Percentiles rank a stretch among this genome's conserved stretches.
These are phyloP conservation scores for Psophocarpus tetragonolobus DNA, from an alignment of 306 rosid species.

Conservation along the genomic window DNA sequence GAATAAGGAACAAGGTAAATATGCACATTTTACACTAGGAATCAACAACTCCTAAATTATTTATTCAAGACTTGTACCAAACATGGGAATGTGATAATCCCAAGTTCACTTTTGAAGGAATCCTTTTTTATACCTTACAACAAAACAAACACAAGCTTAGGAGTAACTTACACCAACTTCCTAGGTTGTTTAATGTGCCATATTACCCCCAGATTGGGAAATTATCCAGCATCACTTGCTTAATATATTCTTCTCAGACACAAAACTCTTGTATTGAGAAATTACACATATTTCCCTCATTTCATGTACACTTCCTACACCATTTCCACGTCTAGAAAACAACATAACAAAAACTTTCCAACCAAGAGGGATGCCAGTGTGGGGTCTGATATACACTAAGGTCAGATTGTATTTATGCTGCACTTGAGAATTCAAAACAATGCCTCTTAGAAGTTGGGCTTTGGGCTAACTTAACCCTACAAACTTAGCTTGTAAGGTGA, in stretches of 20 bases:
- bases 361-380: not conserved
- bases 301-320: not conserved
- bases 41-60: too few relatives aligned
- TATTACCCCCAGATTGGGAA: not conserved
- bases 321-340: slow-evolving; percentile 9
- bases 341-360: not conserved
- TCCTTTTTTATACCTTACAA: too few relatives aligned
- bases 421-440: not conserved
- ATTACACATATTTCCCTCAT: not conserved
- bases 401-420: not conserved
- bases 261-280: not conserved
- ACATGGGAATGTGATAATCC: too few relatives aligned
- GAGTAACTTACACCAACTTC: too few relatives aligned
- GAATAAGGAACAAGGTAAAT: too few relatives aligned
- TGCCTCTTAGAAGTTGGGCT: not conserved
- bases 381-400: not conserved
- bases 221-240: not conserved
- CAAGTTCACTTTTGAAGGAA: too few relatives aligned
- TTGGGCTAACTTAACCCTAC: not conserved
- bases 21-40: too few relatives aligned
- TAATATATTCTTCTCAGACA: not conserved
- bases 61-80: too few relatives aligned
- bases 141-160: too few relatives aligned
- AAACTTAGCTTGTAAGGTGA: not conserved
- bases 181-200: too few relatives aligned